A percentile compares a stretch with the other conserved stretches of the same genome.
Conservation (phyloP, 371 early-diverging fungal species). For the Mortierella sp. region DNA sequence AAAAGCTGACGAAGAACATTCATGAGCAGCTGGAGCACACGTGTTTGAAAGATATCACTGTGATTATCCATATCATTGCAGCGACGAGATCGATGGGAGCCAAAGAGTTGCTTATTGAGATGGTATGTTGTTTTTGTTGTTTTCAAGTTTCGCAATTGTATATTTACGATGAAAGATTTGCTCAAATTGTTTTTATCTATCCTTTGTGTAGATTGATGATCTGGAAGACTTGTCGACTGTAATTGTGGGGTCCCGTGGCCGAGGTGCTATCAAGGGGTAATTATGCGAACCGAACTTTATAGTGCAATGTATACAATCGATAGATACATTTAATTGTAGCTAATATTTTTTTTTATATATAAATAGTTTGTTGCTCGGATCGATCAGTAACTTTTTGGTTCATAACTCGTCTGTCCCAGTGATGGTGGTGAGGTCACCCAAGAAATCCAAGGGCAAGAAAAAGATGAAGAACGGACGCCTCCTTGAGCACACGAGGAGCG, state of each 20-base stretch:
- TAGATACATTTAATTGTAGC: background rate
- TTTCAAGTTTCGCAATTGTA: background rate
- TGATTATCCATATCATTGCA: conserved; percentile 64
- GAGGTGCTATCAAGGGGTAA: conserved; percentile 69
- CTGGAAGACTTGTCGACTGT: conserved; percentile 64
- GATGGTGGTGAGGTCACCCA: conserved; percentile 69
- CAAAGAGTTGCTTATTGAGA: conserved; percentile 63
- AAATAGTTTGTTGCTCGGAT: conserved; percentile 64
- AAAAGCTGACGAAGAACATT: conserved; percentile 54
- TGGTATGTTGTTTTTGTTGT: conserved; percentile 53
- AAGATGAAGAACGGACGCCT: conserved; percentile 26
- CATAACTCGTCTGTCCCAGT: conserved; percentile 73
- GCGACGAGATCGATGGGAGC: conserved; percentile 61
- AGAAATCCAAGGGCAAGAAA: conserved; percentile 60
- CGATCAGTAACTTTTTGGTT: conserved; percentile 69
- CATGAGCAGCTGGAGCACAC: conserved; percentile 56
- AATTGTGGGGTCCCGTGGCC: conserved; percentile 69
- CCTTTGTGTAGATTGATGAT: conserved; percentile 57
- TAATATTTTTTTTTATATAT: background rate
- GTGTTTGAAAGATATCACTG: conserved; percentile 63
- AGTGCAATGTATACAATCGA: background rate
- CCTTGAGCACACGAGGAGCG: conserved; percentile 39
- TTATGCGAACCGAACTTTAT: conserved; percentile 18
- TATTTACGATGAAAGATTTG: no score
- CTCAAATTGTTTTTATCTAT: background rate